A percentile compares a stretch with the other conserved stretches of the same genome.
Conservation (phyloP, 257 asterid species). For the Scutellaria baicalensis region DNA sequence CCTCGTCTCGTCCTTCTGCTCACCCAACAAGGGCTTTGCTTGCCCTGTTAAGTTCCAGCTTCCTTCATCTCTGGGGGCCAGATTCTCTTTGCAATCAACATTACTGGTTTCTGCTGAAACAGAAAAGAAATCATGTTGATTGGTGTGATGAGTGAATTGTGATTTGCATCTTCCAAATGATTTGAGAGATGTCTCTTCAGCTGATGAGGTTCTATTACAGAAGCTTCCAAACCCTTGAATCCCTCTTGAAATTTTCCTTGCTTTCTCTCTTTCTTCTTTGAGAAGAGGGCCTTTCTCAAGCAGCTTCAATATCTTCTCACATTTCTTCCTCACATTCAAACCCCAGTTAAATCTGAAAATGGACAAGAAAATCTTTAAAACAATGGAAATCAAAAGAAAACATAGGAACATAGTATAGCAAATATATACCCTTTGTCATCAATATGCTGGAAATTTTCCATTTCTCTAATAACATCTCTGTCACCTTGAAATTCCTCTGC, state of each 20-base stretch:
- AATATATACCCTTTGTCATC: constrained; percentile 71
- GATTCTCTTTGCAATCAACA: constrained; percentile 40
- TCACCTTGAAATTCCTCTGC: constrained; percentile 73
- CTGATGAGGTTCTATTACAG: constrained; percentile 25
- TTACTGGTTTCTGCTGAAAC: background rate
- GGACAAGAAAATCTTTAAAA: background rate
- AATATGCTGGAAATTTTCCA: constrained; percentile 51
- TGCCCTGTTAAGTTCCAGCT: constrained; percentile 25
- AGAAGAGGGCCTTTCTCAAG: constrained; percentile 54
- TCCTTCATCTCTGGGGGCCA: constrained; percentile 26
- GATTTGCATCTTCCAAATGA: constrained; percentile 50
- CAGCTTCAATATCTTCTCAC: constrained; percentile 57
- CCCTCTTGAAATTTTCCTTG: constrained; percentile 65
- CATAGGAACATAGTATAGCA: background rate
- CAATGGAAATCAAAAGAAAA: background rate
- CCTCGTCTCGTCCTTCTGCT: constrained; percentile 12
- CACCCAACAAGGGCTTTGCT: constrained; percentile 38
- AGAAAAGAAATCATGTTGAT: constrained; percentile 21
- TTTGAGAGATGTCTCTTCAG: constrained; percentile 27
- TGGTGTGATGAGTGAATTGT: constrained; percentile 35
- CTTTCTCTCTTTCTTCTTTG: constrained; percentile 69
- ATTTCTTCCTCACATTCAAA: constrained; percentile 56
- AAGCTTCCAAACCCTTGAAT: constrained; percentile 92
- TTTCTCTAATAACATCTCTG: constrained; percentile 42
- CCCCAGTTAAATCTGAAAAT: constrained; percentile 78